Evolutionary conservation across 495 filamentous ascomycete species (phyloP), one percentile per base, ranked within the genome.

Genomic region (Oidiodendron maius): DNA sequence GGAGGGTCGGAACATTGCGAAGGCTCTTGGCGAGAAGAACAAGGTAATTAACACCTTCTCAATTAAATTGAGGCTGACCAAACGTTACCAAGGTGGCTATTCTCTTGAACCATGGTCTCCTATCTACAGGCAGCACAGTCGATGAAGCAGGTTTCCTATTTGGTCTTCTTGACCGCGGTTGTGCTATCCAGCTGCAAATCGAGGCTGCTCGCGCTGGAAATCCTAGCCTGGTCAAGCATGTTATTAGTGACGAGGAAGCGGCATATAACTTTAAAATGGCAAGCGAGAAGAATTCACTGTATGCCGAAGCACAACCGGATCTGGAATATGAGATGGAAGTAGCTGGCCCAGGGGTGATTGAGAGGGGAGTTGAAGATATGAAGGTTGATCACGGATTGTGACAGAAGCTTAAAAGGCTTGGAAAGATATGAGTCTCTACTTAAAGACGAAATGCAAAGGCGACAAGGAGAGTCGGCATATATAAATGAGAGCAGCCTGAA

Each of bases 81-180:
- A 4, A 30, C 3, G n/a, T n/a, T n/a, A n/a, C n/a, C n/a, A 4
- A 66, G 50, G 55, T 48, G 4, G 63, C 68, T 12, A 72, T 81
- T 9, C 65, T 81, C 8, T 61, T 69, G 49, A 80, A 80, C 44
- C 78, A 81, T 52, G 76, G 76, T 0, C 58, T 81, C 12, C 55
- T 81, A 23, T 78, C 74, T 0, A 74, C 72, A 3, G 77, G 76
- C 1, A 32, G 53, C 10, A 79, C 72, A 0, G 72, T 78, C 0
- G 77, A 80, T 60, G 77, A 78, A 55, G 76, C 75, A 2, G 74
- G 68, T 9, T 79, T 68, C 55, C 56, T 77, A 11, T 80, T 80
- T 47, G 64, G 67, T 0, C 43, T 75, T 17, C 51, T 77, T 24
- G 76, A 79, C 51, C 65, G 69, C 13, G 67, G 65, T 20, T 80